Evolutionary conservation across 2,329 filamentous ascomycete genomes (phyloP).

Genomic region (Penicillium sp.): DNA sequence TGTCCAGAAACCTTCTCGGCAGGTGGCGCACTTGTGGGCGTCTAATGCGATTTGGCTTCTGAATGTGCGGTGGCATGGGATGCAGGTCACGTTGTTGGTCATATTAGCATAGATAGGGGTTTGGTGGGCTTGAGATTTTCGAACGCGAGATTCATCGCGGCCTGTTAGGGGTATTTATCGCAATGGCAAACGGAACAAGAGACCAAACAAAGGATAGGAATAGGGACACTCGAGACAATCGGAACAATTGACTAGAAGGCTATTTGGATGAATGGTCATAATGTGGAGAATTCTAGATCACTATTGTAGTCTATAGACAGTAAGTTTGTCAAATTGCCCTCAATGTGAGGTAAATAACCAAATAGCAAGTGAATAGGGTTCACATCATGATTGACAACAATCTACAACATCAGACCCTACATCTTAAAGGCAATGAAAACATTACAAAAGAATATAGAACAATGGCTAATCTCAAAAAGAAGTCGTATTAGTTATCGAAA

Average conservation of each 20-base stretch:
- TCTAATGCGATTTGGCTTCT: neutral
- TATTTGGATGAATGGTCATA: no score
- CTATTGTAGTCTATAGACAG: neutral
- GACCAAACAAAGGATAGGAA: neutral
- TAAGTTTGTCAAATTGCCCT: neutral
- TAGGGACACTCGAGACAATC: neutral
- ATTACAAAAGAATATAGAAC: neutral
- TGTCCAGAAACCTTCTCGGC: no score
- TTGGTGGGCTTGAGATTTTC: neutral
- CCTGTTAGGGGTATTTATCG: neutral
- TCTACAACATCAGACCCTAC: no score
- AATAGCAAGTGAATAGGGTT: neutral
- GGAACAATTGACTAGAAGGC: no score
- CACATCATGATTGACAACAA: neutral
- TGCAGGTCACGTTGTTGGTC: neutral
- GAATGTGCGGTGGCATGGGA: neutral
- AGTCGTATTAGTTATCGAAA: slow-evolving; percentile 20
- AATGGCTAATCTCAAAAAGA: slow-evolving; percentile 17
- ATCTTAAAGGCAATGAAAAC: neutral
- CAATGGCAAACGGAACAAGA: neutral
- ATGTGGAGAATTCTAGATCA: no score
- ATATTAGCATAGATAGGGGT: neutral
- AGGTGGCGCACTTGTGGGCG: no score
- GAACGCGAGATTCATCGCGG: neutral
- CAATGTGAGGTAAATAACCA: neutral